phyloP scores from a whole-genome alignment of 1,284 basidiomycete species.

The Pterulicium gracile region DNA sequence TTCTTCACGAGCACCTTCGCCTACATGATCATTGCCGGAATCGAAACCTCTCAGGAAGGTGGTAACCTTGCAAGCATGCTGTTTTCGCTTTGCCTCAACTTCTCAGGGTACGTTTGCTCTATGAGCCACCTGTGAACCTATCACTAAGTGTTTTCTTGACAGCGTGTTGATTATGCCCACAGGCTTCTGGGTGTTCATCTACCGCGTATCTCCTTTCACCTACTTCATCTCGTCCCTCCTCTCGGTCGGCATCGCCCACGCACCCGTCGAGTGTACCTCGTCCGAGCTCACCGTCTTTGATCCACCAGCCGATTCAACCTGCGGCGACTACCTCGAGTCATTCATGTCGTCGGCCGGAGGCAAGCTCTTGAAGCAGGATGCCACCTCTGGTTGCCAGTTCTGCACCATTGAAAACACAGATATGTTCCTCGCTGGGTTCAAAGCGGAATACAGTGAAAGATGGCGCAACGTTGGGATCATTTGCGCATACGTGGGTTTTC shows the following conservation, averaged over 20 bases:
- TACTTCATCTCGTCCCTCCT: conserved; percentile 16
- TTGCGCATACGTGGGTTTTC: conserved; percentile 6
- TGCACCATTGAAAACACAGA: conserved; percentile 17
- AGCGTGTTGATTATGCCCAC: conserved; percentile 4
- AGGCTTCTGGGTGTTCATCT: conserved; percentile 12
- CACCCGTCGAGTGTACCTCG: conserved; percentile 27
- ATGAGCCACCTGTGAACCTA: background rate
- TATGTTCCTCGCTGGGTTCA: conserved; percentile 13
- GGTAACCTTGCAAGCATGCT: conserved; percentile 1
- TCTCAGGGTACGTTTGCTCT: background rate
- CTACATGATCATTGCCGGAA: conserved; percentile 3
- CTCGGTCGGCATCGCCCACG: conserved; percentile 15
- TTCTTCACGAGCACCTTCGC: conserved; percentile 7
- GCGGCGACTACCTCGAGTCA: conserved; percentile 26
- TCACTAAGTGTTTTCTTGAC: background rate
- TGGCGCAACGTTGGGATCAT: conserved; percentile 6
- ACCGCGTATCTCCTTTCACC: conserved; percentile 39
- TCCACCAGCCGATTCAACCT: conserved; percentile 36
- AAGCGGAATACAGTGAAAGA: conserved; percentile 13
- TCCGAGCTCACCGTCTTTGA: conserved; percentile 26
- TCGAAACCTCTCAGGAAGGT: background rate
- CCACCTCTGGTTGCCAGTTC: conserved; percentile 27
- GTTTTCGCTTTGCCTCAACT: background rate
- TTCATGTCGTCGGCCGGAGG: conserved; percentile 30
- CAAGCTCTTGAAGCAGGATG: conserved; percentile 35